Conservation (phyloP, 148 eudicot species). For the Talinum fruticosum region DNA sequence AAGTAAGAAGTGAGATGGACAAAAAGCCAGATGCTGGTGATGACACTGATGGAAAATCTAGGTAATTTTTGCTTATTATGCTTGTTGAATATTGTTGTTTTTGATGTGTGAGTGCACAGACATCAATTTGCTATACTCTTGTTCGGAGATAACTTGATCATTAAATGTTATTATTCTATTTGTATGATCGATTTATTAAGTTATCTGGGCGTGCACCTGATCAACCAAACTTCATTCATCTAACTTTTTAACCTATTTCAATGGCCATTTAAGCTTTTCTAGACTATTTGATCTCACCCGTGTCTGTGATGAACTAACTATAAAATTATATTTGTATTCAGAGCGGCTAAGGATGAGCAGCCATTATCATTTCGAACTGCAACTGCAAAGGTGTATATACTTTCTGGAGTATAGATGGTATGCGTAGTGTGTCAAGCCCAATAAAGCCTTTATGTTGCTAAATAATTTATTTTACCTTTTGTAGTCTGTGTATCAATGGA, state of each 20-base stretch:
- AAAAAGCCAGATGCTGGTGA: conserved; percentile 77
- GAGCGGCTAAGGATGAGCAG: conserved; percentile 73
- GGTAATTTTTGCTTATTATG: conserved; percentile 35
- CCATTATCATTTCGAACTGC: conserved; percentile 81
- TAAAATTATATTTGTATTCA: conserved; percentile 24
- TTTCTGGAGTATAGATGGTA: conserved; percentile 5
- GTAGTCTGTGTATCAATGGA: conserved; percentile 88
- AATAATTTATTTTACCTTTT: conserved; percentile 17
- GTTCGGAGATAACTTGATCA: neutral
- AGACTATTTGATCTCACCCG: neutral
- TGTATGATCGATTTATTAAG: neutral
- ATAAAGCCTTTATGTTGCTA: neutral
- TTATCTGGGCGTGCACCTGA: neutral
- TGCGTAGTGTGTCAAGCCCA: neutral
- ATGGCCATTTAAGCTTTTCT: neutral
- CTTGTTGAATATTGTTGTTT: neutral
- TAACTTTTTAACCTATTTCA: neutral
- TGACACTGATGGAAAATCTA: conserved; percentile 66
- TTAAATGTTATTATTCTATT: neutral
- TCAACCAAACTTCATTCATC: neutral
- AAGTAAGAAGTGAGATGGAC: conserved; percentile 96
- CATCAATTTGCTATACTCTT: neutral
- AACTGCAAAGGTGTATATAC: conserved; percentile 60
- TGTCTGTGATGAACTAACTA: neutral
- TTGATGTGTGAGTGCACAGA: neutral